These are phyloP conservation scores for Closterium sp. DNA, from an alignment of 139 green algal genomes.

Conservation along the genomic window DNA sequence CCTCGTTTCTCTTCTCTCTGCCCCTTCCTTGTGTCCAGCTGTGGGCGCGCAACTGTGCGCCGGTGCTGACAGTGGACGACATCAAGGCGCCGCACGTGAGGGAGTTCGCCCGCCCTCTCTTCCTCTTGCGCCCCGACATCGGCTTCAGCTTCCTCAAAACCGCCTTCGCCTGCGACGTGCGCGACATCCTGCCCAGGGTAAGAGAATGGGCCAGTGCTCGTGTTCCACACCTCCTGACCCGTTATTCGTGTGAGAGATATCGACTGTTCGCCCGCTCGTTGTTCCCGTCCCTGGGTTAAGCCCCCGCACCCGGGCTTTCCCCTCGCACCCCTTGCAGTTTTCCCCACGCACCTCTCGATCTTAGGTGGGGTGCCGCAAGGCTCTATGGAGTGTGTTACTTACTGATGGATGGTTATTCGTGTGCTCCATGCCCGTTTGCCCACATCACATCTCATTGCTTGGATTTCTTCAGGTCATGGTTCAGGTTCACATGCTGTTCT, in stretches of 20 bases:
- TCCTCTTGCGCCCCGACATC: conserved; percentile 31
- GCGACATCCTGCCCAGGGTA: conserved; percentile 5
- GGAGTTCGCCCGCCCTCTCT: conserved; percentile 19
- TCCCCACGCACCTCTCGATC: too few relatives aligned
- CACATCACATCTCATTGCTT: neutral
- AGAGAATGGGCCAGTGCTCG: too few relatives aligned
- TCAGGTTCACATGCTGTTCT: neutral
- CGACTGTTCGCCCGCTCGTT: too few relatives aligned
- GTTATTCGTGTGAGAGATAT: too few relatives aligned
- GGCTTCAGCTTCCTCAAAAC: conserved; percentile 28
- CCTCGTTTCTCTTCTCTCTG: too few relatives aligned
- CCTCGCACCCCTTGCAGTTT: too few relatives aligned
- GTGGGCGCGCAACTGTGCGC: conserved; percentile 4
- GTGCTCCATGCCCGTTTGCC: neutral
- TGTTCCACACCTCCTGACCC: too few relatives aligned
- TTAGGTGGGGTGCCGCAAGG: too few relatives aligned
- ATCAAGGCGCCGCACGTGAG: conserved; percentile 7
- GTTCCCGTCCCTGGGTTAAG: too few relatives aligned
- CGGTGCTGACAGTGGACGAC: conserved; percentile 1
- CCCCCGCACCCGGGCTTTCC: too few relatives aligned
- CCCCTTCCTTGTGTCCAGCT: neutral
- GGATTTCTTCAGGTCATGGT: neutral
- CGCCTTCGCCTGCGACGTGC: conserved; percentile 26
- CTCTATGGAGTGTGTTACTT: too few relatives aligned
- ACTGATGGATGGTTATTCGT: too few relatives aligned